phyloP scores from a whole-genome alignment of 805 yeast genomes.

The Metschnikowia dekortorum region DNA sequence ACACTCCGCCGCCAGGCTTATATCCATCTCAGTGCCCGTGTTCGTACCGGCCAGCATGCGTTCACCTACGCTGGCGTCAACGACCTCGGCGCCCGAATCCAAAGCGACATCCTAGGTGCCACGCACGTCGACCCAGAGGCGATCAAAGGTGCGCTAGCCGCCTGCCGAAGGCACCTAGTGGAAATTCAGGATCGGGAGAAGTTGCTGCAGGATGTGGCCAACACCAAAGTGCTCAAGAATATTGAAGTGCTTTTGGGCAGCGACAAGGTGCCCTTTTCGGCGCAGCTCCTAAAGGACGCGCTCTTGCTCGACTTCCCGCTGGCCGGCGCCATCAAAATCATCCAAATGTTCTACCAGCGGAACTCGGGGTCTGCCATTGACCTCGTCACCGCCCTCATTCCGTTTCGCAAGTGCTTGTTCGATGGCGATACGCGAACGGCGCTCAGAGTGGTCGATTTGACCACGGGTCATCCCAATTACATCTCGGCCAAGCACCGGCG shows the following conservation, averaged over 20 bases:
- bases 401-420: constrained; percentile 56
- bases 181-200: constrained; percentile 19
- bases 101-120: constrained; percentile 2
- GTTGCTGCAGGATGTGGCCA: constrained; percentile 21
- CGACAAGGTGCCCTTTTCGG: constrained; percentile 20
- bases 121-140: constrained; percentile 2
- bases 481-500: constrained; percentile 28
- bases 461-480: constrained; percentile 57
- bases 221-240: constrained; percentile 17
- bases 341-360: constrained; percentile 22
- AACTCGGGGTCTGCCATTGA: constrained; percentile 29
- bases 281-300: constrained; percentile 23
- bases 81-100: constrained; percentile 12
- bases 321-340: constrained; percentile 23
- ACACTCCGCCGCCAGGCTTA: not conserved
- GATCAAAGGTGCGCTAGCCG: constrained; percentile 20
- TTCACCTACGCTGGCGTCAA: constrained; percentile 11
- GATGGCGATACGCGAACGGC: constrained; percentile 57
- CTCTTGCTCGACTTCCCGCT: constrained; percentile 34
- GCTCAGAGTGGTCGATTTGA: constrained; percentile 51
- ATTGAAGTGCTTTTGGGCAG: constrained; percentile 20
- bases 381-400: constrained; percentile 49
- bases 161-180: constrained; percentile 21
- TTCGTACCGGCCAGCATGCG: not conserved
- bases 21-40: not conserved